These are phyloP conservation scores for Crotalaria pallida DNA, from an alignment of 306 rosid species.

Conservation along the genomic window DNA sequence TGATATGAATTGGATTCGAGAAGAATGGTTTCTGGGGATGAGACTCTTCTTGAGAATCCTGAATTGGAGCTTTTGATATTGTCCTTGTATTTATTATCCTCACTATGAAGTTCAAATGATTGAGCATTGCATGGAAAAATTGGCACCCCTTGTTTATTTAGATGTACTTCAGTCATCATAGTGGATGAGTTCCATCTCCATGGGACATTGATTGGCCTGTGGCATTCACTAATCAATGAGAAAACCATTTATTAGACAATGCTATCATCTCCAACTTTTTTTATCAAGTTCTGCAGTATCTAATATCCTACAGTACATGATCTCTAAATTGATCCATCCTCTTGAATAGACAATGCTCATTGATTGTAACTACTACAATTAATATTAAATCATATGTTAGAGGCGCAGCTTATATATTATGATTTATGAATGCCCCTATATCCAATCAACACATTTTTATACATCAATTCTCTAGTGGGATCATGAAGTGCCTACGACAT, in stretches of 20 bases:
- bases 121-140: constrained; percentile 28
- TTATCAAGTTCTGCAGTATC: no score
- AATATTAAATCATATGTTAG: no score
- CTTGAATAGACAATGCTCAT: no score
- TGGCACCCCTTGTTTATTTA: constrained; percentile 41
- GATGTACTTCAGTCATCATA: constrained; percentile 38
- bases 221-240: constrained; percentile 25
- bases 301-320: no score
- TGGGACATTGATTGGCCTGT: constrained; percentile 66
- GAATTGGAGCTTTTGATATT: constrained; percentile 38
- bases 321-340: no score
- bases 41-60: constrained; percentile 52
- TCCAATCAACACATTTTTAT: neutral
- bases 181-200: constrained; percentile 58
- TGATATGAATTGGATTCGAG: constrained; percentile 52
- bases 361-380: no score
- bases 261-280: no score
- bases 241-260: no score
- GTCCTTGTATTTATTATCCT: constrained; percentile 40
- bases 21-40: constrained; percentile 71
- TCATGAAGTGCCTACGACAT: neutral
- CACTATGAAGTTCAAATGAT: constrained; percentile 34
- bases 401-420: no score
- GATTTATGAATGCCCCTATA: neutral
- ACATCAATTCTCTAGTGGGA: neutral